phyloP scores from a whole-genome alignment of 352 stramenopile genomes.

The Phytophthora syringae region DNA sequence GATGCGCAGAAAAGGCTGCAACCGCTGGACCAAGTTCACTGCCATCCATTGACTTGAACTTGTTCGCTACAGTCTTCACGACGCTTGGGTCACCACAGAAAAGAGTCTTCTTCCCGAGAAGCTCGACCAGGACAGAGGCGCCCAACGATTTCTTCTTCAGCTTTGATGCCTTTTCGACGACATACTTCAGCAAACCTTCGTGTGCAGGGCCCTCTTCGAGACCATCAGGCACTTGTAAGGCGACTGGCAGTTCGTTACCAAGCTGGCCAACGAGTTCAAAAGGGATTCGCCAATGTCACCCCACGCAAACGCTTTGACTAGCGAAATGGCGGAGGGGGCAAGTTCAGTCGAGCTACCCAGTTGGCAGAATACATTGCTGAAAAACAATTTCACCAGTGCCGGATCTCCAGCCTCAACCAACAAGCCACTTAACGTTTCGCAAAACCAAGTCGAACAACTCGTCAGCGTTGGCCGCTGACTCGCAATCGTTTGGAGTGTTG shows the following conservation, averaged over 20 bases:
- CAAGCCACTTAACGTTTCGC: not conserved
- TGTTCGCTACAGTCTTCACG: not conserved
- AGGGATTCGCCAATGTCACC: not conserved
- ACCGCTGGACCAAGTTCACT: not conserved
- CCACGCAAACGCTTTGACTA: not conserved
- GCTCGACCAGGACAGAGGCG: not conserved
- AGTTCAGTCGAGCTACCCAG: not conserved
- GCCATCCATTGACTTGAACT: not conserved
- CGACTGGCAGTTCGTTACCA: not conserved
- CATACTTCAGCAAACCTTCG: not conserved
- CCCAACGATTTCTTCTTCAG: not conserved
- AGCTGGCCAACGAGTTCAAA: not conserved
- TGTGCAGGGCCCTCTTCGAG: not conserved
- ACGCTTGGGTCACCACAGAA: not conserved
- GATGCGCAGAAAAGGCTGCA: not conserved
- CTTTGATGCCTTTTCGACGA: not conserved
- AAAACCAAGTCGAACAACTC: not conserved
- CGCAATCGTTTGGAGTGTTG: not conserved
- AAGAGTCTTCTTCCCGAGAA: not conserved
- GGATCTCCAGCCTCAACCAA: not conserved
- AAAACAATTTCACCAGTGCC: not conserved
- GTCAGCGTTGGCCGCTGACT: not conserved
- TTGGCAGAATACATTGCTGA: not conserved
- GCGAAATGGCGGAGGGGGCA: not conserved
- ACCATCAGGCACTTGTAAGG: not conserved